A percentile compares a stretch with the other conserved stretches of the same genome.
phyloP scores from a whole-genome alignment of 768 basidiomycete species.

The Mycena leptocephala region DNA sequence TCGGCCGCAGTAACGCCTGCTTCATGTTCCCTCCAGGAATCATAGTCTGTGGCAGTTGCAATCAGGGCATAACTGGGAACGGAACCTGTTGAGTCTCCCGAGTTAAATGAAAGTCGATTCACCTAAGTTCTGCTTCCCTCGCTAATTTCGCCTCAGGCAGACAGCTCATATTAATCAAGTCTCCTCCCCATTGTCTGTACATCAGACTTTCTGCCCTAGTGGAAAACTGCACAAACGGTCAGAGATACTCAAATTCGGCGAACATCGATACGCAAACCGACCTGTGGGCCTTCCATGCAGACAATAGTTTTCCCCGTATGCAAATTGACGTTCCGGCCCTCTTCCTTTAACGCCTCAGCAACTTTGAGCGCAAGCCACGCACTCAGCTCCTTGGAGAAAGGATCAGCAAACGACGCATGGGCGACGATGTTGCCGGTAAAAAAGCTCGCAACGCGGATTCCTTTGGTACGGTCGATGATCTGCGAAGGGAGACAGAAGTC shows the following conservation, averaged over 20 bases:
- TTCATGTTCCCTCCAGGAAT: conserved; percentile 90
- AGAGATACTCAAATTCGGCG: neutral
- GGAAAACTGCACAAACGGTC: conserved; percentile 71
- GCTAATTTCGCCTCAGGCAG: conserved; percentile 97
- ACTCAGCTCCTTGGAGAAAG: conserved; percentile 80
- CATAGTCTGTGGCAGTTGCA: conserved; percentile 94
- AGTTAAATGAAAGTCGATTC: conserved; percentile 38
- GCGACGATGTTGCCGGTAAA: conserved; percentile 87
- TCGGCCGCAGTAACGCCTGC: conserved; percentile 92
- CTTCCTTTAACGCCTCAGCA: conserved; percentile 70
- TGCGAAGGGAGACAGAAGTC: conserved; percentile 91
- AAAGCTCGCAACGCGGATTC: conserved; percentile 88
- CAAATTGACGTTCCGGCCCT: conserved; percentile 74
- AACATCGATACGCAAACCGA: neutral
- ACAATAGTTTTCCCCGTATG: conserved; percentile 90
- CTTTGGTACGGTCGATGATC: conserved; percentile 98
- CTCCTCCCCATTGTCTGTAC: conserved; percentile 94
- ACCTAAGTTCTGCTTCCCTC: conserved; percentile 96
- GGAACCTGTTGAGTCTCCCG: neutral
- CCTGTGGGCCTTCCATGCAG: conserved; percentile 96
- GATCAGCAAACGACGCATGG: conserved; percentile 95
- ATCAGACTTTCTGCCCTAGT: conserved; percentile 95
- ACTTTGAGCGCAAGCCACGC: conserved; percentile 79
- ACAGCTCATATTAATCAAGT: conserved; percentile 97
- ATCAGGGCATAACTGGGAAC: conserved; percentile 88